Evolutionary conservation across 257 asterid species (phyloP).

Genomic region (Linderniella brevidens): DNA sequence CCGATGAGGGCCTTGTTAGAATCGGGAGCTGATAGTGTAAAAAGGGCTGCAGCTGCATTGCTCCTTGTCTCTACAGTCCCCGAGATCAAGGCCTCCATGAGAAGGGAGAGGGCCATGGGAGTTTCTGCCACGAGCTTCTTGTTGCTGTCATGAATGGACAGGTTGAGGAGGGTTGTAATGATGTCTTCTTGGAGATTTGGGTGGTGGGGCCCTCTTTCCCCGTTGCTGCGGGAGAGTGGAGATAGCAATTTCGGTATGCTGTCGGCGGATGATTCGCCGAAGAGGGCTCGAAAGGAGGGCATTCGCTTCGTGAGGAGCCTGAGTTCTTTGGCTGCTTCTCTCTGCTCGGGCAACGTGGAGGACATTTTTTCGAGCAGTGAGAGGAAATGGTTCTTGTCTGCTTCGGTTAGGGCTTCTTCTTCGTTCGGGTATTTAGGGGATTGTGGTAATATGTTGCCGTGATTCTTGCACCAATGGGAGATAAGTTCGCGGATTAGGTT

Average conservation of each 20-base stretch:
- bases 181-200: constrained; percentile 72
- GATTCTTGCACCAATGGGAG: constrained; percentile 51
- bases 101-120: constrained; percentile 49
- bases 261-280: constrained; percentile 34
- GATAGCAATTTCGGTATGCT: constrained; percentile 45
- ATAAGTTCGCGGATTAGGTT: constrained; percentile 54
- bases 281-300: constrained; percentile 67
- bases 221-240: constrained; percentile 32
- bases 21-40: constrained; percentile 74
- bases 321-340: constrained; percentile 59
- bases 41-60: constrained; percentile 87
- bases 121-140: constrained; percentile 80
- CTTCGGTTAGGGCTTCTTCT: constrained; percentile 39
- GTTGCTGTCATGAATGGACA: constrained; percentile 76
- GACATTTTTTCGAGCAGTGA: constrained; percentile 47
- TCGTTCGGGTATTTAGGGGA: constrained; percentile 23
- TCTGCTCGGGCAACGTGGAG: constrained; percentile 35
- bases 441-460: constrained; percentile 45
- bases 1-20: constrained; percentile 70
- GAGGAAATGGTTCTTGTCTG: constrained; percentile 39
- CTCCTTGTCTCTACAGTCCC: constrained; percentile 67
- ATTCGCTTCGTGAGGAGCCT: constrained; percentile 48
- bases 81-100: constrained; percentile 33
- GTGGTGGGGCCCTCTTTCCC: constrained; percentile 10
- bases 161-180: constrained; percentile 62